Conservation (phyloP, 768 basidiomycete species). For the Cubamyces lactineus region DNA sequence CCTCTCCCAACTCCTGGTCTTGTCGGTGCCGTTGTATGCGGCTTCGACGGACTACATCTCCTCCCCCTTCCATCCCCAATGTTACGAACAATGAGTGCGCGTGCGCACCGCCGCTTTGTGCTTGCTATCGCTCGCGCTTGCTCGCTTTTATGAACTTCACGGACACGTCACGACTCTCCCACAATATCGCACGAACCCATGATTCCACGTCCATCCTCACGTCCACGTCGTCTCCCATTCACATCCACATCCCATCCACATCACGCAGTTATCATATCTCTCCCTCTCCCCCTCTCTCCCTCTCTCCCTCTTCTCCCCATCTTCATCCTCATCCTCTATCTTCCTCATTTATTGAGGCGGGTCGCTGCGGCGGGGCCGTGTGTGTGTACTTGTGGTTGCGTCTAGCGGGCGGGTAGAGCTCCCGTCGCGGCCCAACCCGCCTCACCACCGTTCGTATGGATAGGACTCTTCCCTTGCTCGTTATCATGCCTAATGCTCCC, state of each 20-base stretch:
- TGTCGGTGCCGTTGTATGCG: background rate
- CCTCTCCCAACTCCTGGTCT: background rate
- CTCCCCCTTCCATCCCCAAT: background rate
- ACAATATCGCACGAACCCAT: background rate
- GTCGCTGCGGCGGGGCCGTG: constrained; percentile 16
- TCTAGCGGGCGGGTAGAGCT: constrained; percentile 13
- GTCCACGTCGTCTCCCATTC: constrained; percentile 2
- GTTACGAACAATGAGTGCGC: constrained; percentile 12
- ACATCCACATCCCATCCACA: background rate
- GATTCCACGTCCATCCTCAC: background rate
- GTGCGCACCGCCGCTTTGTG: constrained; percentile 2
- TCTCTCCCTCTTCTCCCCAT: background rate
- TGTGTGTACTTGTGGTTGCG: constrained; percentile 20
- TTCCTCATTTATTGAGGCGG: background rate
- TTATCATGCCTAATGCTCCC: constrained; percentile 22
- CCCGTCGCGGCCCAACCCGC: constrained; percentile 13
- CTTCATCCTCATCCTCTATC: too few species aligned
- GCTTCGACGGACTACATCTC: background rate
- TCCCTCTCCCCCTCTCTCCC: background rate
- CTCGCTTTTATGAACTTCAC: constrained; percentile 16
- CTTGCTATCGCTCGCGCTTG: constrained; percentile 1
- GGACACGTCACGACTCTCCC: constrained; percentile 10
- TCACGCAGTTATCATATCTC: constrained; percentile 1
- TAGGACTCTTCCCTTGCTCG: background rate
- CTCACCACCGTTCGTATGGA: background rate